Evolutionary conservation across 768 basidiomycete species (phyloP), one percentile per base, ranked within the genome.

Genomic region (Boletus sensibilis): DNA sequence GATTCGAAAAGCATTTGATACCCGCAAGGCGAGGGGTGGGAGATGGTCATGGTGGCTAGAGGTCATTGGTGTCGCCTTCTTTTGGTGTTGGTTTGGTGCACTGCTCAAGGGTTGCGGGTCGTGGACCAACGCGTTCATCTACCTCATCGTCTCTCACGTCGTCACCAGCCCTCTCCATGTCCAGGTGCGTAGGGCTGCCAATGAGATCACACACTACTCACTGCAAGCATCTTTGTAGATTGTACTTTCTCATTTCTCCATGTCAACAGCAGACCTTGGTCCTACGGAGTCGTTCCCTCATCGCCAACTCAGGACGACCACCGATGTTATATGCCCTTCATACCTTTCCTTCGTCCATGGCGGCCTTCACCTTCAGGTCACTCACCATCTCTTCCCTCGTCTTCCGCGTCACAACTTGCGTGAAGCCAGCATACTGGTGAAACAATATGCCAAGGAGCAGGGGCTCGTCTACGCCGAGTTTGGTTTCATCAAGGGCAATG

Each of bases 341-440:
- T 83, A 84, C 33, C 80, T 98, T 63, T 90, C 82, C 50, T 98
- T 94, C 68, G 74, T 99, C 34, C 97, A 99, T 66, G 97, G 97
- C 12, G 97, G 97, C n/a, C 82, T 99, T 20, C 93, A 99, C 64
- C 84, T 98, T 13, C 97, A 99, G 73, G 92, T 98, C 41, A 94
- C 96, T 2, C 97, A 99, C 64, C 95, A 98, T 72, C 81, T 98
- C 56, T 98, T 98, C 77, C 97, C 97, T 20, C 87, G 97, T 12
- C 78, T 98, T 1, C 97, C 97, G 3, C 80, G 97, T 38, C 96
- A 98, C 78, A 94, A 97, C 69, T 80, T 99, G 51, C 82, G 84
- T 35, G 78, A 84, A 52, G 96, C 96, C 3, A 92, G 90, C 60
- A 56, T 79, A 31, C 76, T 95, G 21, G 94, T 97, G 51, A 96